Base-by-base conservation (phyloP, 768 basidiomycete genomes). In the Tylopilus plumbeoviolaceoides region DNA sequence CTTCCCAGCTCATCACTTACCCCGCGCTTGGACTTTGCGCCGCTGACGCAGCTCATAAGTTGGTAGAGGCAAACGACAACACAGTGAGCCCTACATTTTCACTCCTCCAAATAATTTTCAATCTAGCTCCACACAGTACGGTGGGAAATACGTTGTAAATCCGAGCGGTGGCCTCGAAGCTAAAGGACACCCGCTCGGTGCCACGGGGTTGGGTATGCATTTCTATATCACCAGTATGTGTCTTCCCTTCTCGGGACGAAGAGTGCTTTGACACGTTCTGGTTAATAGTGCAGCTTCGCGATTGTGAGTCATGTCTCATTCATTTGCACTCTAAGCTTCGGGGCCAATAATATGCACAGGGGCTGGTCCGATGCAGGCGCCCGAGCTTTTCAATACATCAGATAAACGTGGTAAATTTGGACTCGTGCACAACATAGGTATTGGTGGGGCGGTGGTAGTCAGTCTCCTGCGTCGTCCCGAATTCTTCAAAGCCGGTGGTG, bases 151-250 rank as follows among this genome's bases (percentile, higher is more conserved):
- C 46, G 87, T 93, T 17, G 72, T 93, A 33, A 92, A 93, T 59
- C 88, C 91, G 0, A 88, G 85, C 47, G 91, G 91, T 23, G 91
- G 91, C 0, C 76, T 93, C 15, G 88, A 93, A 63, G 87, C 89
- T n/a, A 93, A 91, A 63, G 91, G 91, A 3, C 89, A 92, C 63
- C 90, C 91, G 3, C 77, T 91, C 18, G 89, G 89, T 36, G 88
- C 89, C 1, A 90, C 87, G 17, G 89, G 89, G 2, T 71, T 91
- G 14, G 89, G 85, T 25, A 91, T 91, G 89, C 89, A 91, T 64
- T 90, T 90, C 69, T 91, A 89, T 62, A 87, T 91, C 56, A 80
- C 84, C 60, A 89, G 87, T 87, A 62, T 40, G 84, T 68, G 17
- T 28, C 46, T 27, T 11, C 3, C 5, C 15, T 46, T 42, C 20